Percentiles rank a stretch among this genome's conserved stretches.
These are phyloP conservation scores for Fusarium liriodendri DNA, from an alignment of 2,329 filamentous ascomycete genomes.

Conservation along the genomic window DNA sequence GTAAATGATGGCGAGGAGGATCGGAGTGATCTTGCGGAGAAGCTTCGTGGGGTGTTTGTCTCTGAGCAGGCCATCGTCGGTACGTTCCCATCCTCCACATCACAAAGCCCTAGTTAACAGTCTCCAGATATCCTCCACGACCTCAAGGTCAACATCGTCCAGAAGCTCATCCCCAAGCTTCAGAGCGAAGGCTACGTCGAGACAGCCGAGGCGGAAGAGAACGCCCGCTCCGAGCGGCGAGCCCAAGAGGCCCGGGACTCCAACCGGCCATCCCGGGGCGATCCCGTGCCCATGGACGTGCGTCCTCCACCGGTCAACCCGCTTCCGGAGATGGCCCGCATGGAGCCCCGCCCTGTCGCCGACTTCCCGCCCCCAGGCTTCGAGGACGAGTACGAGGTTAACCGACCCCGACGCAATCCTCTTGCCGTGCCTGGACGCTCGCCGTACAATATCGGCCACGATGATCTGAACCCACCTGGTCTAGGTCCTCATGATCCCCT, in stretches of 20 bases:
- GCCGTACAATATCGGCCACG: constrained; percentile 80
- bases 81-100: constrained; percentile 28
- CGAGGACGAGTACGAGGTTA: constrained; percentile 91
- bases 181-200: constrained; percentile 85
- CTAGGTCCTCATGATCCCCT: constrained; percentile 88
- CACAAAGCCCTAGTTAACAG: neutral
- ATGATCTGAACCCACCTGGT: constrained; percentile 88
- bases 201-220: constrained; percentile 55
- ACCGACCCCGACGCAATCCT: constrained; percentile 62
- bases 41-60: constrained; percentile 75
- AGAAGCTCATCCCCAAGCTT: constrained; percentile 82
- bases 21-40: constrained; percentile 59
- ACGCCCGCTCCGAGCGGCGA: constrained; percentile 54
- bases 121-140: constrained; percentile 71
- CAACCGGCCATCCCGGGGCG: constrained; percentile 49
- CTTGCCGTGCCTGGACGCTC: constrained; percentile 58
- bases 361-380: constrained; percentile 91
- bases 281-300: constrained; percentile 67
- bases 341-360: constrained; percentile 71
- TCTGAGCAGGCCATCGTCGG: constrained; percentile 73
- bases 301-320: constrained; percentile 76
- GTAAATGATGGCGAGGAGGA: constrained; percentile 60
- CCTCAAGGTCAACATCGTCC: constrained; percentile 83
- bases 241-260: constrained; percentile 54
- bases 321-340: constrained; percentile 67